These are phyloP conservation scores for Whalleya microplaca DNA, from an alignment of 2,329 filamentous ascomycete genomes.

Conservation along the genomic window DNA sequence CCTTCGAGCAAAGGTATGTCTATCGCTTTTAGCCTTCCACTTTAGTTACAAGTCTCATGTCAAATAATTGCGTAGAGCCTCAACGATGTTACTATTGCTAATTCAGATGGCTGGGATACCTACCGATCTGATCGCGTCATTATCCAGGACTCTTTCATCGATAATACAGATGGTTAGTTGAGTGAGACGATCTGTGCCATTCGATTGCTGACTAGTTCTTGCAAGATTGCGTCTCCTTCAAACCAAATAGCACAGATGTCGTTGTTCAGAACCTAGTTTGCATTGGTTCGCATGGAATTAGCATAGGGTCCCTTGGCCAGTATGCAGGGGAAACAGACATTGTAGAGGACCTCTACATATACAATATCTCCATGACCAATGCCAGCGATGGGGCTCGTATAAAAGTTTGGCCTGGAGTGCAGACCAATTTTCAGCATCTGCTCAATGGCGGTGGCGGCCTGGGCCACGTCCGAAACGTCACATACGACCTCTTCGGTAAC, in stretches of 20 bases:
- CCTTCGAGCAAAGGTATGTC: slow-evolving; percentile 50
- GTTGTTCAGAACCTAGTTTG: slow-evolving; percentile 69
- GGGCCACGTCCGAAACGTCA: slow-evolving; percentile 67
- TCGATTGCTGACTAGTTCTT: not conserved
- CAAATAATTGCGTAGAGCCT: slow-evolving; percentile 21
- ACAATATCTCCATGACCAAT: slow-evolving; percentile 62
- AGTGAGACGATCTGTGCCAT: not conserved
- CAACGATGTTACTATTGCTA: slow-evolving; percentile 57
- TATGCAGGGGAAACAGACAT: slow-evolving; percentile 67
- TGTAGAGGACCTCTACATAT: slow-evolving; percentile 70
- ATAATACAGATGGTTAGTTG: slow-evolving; percentile 61
- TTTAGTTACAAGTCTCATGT: not conserved
- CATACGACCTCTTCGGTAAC: slow-evolving; percentile 64
- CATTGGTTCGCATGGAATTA: slow-evolving; percentile 73
- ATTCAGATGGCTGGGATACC: slow-evolving; percentile 69
- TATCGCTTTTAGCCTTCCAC: not conserved
- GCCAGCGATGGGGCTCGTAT: slow-evolving; percentile 70
- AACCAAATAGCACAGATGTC: slow-evolving; percentile 72
- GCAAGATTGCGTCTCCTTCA: slow-evolving; percentile 71
- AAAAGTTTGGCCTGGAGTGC: slow-evolving; percentile 71
- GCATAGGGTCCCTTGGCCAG: slow-evolving; percentile 72
- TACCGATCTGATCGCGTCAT: slow-evolving; percentile 65
- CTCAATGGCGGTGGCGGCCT: slow-evolving; percentile 66
- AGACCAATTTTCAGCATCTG: slow-evolving; percentile 59
- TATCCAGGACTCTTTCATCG: slow-evolving; percentile 67